Percentiles rank a stretch among this genome's conserved stretches.
Conservation (phyloP, 1,284 basidiomycete species). For the Ustanciosporium gigantosporum region DNA sequence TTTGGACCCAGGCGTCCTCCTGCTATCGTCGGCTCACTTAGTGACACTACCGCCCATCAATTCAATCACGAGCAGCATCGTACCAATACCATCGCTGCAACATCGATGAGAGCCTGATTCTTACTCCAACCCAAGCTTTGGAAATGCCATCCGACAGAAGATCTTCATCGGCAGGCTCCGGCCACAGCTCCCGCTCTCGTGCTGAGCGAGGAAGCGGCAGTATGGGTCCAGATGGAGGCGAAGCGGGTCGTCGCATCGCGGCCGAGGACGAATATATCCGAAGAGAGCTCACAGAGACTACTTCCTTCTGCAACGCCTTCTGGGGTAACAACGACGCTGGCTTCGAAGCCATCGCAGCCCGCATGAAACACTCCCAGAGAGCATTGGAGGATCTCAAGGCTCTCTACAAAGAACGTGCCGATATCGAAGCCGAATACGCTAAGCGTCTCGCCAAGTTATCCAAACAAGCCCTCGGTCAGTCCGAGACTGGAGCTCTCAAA, state of each 20-base stretch:
- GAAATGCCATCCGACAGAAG: constrained; percentile 48
- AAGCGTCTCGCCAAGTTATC: constrained; percentile 82
- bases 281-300: constrained; percentile 60
- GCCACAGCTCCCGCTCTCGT: constrained; percentile 36
- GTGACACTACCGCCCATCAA: no score
- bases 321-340: constrained; percentile 78
- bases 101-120: no score
- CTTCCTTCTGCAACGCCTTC: constrained; percentile 94
- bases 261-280: constrained; percentile 52
- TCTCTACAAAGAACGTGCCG: constrained; percentile 85
- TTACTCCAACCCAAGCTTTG: no score
- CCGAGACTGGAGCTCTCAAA: constrained; percentile 90
- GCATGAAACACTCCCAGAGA: constrained; percentile 80
- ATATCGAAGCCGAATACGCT: constrained; percentile 93
- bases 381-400: constrained; percentile 84
- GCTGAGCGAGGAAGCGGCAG: constrained; percentile 25
- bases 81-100: no score
- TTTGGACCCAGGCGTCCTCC: no score
- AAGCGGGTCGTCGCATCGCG: constrained; percentile 41
- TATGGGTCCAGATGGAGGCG: constrained; percentile 50
- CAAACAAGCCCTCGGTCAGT: constrained; percentile 75
- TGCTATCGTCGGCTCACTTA: no score
- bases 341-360: constrained; percentile 83
- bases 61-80: no score
- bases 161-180: constrained; percentile 37